Evolutionary conservation across 495 filamentous ascomycete genomes (phyloP).

Genomic region (Tetracladium setigerum): DNA sequence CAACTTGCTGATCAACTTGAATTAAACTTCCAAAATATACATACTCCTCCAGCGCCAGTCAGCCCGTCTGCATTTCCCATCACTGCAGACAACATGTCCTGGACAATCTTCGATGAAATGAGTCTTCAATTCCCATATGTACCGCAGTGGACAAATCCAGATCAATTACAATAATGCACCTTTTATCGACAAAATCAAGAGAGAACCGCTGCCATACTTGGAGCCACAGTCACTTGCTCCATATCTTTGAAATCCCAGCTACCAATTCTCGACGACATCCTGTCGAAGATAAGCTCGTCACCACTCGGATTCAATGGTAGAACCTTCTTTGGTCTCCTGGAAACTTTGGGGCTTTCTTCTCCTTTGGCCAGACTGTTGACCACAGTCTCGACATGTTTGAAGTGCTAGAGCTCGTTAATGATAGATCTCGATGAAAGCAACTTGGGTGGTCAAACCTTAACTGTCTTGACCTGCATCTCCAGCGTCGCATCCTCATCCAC

Average conservation of each 20-base stretch:
- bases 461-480: constrained; percentile 75
- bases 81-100: constrained; percentile 24
- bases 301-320: not conserved
- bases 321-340: too few relatives aligned
- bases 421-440: not conserved
- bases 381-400: constrained; percentile 54
- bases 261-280: constrained; percentile 24
- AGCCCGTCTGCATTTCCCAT: constrained; percentile 19
- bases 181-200: too few relatives aligned
- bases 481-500: constrained; percentile 77
- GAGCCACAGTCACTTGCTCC: too few relatives aligned
- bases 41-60: constrained; percentile 27
- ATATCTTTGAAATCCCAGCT: constrained; percentile 12
- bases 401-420: constrained; percentile 37
- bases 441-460: constrained; percentile 44
- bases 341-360: too few relatives aligned
- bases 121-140: constrained; percentile 27
- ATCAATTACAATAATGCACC: too few relatives aligned
- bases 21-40: constrained; percentile 31
- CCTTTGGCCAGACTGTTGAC: not conserved
- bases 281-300: not conserved
- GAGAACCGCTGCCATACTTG: too few relatives aligned
- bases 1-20: constrained; percentile 28
- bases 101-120: constrained; percentile 35
- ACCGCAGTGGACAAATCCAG: too few relatives aligned